Evolutionary conservation across 208 protist species (phyloP), one percentile per base, ranked within the genome.

Genomic region (Leishmania tarentolae): DNA sequence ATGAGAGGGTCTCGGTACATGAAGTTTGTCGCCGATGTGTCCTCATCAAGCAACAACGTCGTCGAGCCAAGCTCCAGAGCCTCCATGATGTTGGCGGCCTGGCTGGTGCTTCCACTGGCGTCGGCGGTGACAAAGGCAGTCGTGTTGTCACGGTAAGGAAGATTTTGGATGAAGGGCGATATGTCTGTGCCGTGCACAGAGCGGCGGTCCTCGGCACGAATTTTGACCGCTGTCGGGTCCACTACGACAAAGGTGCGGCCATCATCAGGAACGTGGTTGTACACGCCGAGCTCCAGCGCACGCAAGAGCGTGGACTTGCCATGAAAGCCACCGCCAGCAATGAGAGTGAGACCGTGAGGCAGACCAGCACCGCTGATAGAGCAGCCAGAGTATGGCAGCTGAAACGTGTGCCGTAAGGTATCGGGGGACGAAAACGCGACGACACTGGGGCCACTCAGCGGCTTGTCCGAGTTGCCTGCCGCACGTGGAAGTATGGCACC

Each of bases 21-120:
- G 77, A 99, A 98, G 90, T 99, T 99, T 47, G 98, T 99, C 5
- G 98, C 98, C 63, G 87, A 97, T 9, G 97, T 99, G 87, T 99
- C 98, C 85, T 99, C 98, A 86, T 99, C 98, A 21, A 99, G 89
- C 46, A 99, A 86, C 70, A 99, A 81, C 61, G 92, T 74, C 24
- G 79, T 83, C 47, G 88, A 84, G 53, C 97, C 97, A n/a, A 96
- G 80, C 88, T 99, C 98, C 56, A 99, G 82, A 44, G 93, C 94
- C 76, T 99, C 98, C 82, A 98, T 90, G 57, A 98, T 97, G 84
- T 98, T 98, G 40, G 95, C 90, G 3, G 97, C 97, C 83, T 98
- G 94, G 57, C 93, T 98, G 19, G 97, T 99, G 81, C 92, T 97
- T 15, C 97, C 97, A 82, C 94, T 98, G 37, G 97, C 97, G 78